phyloP scores from a whole-genome alignment of 805 yeast genomes.

The Ogataea philodendri region DNA sequence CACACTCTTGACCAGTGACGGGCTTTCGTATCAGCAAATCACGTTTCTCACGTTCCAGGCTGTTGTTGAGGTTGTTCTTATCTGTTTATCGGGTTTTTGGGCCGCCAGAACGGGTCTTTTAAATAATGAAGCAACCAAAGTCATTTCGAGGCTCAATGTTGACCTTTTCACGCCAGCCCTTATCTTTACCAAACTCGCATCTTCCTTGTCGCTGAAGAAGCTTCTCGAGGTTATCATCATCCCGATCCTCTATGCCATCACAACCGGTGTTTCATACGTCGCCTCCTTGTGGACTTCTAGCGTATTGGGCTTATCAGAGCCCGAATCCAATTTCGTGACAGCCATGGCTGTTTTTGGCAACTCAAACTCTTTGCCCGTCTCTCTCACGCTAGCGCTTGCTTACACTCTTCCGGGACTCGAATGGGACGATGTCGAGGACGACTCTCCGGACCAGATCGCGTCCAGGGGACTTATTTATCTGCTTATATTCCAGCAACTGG shows the following conservation, averaged over 20 bases:
- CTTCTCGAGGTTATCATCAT: constrained; percentile 78
- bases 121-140: constrained; percentile 70
- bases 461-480: constrained; percentile 74
- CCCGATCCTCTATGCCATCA: constrained; percentile 78
- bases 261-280: constrained; percentile 71
- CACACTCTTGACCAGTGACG: constrained; percentile 7
- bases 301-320: constrained; percentile 56
- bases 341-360: constrained; percentile 98
- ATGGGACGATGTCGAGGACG: constrained; percentile 72
- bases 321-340: constrained; percentile 86
- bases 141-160: constrained; percentile 75
- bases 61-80: constrained; percentile 82
- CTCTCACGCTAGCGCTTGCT: constrained; percentile 76
- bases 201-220: constrained; percentile 68
- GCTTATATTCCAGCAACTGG: constrained; percentile 76
- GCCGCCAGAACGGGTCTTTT: constrained; percentile 75
- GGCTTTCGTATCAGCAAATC: constrained; percentile 36
- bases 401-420: constrained; percentile 71
- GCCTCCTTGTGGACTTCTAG: constrained; percentile 59
- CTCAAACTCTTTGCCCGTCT: constrained; percentile 91
- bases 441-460: constrained; percentile 66
- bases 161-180: constrained; percentile 93
- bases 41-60: constrained; percentile 84
- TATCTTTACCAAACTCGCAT: constrained; percentile 77
- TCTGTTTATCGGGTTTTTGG: constrained; percentile 82